These are phyloP conservation scores for Cytospora chrysosperma DNA, from an alignment of 2,329 filamentous ascomycete species.

Conservation along the genomic window DNA sequence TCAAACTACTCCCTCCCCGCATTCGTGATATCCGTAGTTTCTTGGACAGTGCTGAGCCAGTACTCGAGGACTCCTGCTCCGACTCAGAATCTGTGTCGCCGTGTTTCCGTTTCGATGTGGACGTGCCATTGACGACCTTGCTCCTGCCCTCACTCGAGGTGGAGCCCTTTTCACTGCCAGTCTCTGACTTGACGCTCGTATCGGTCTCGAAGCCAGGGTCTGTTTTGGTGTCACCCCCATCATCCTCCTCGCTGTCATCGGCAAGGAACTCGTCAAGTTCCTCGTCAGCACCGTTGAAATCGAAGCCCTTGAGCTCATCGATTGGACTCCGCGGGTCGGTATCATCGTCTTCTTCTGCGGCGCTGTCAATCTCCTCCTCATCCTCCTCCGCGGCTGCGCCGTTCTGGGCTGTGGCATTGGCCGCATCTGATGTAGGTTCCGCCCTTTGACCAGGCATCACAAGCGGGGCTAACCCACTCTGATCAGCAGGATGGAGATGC, in stretches of 20 bases:
- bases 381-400: constrained; percentile 38
- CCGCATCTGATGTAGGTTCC: constrained; percentile 25
- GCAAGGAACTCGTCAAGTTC: constrained; percentile 75
- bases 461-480: constrained; percentile 30
- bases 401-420: constrained; percentile 33
- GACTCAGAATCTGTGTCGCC: constrained; percentile 28
- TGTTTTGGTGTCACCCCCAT: constrained; percentile 25
- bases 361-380: constrained; percentile 42
- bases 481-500: constrained; percentile 69
- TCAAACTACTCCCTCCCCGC: constrained; percentile 46
- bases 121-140: constrained; percentile 18
- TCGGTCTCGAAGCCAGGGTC: constrained; percentile 15
- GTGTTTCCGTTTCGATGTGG: constrained; percentile 33
- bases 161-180: constrained; percentile 20
- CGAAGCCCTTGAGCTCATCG: constrained; percentile 55
- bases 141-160: constrained; percentile 25
- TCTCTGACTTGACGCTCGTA: constrained; percentile 11
- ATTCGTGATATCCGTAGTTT: constrained; percentile 49
- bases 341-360: constrained; percentile 38
- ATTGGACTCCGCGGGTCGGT: constrained; percentile 46
- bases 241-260: constrained; percentile 29
- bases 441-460: constrained; percentile 5
- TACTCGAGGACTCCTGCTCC: constrained; percentile 28
- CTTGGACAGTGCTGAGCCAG: constrained; percentile 45
- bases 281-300: constrained; percentile 65